Evolutionary conservation across 2,329 filamentous ascomycete species (phyloP).

Genomic region (Colletotrichum sp.): DNA sequence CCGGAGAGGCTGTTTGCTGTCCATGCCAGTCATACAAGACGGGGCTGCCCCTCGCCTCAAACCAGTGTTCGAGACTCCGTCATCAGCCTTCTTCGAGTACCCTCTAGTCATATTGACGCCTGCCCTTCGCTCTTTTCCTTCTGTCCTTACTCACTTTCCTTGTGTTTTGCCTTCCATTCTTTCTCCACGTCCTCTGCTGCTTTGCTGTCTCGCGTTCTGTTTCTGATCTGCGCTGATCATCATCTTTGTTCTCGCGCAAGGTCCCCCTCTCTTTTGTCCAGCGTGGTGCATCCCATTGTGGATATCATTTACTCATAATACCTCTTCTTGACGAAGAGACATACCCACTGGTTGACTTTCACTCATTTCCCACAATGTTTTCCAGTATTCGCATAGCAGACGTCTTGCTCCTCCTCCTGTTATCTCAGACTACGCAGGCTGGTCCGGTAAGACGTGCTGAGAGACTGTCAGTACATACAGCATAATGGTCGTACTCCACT

Average conservation of each 20-base stretch:
- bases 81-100: neutral
- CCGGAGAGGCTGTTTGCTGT: neutral
- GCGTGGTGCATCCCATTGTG: neutral
- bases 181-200: neutral
- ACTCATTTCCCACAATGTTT: neutral
- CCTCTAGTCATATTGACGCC: slow-evolving; percentile 16
- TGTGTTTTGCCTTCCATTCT: neutral
- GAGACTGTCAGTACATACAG: slow-evolving; percentile 1
- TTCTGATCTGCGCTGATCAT: neutral
- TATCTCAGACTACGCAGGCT: slow-evolving; percentile 22
- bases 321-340: neutral
- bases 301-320: neutral
- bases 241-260: neutral
- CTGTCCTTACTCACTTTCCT: slow-evolving; percentile 3
- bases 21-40: slow-evolving; percentile 17
- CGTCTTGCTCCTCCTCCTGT: slow-evolving; percentile 13
- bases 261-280: neutral
- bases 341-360: neutral
- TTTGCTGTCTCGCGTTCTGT: slow-evolving; percentile 5
- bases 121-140: slow-evolving; percentile 2
- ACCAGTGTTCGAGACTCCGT: slow-evolving; percentile 13
- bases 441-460: slow-evolving; percentile 21
- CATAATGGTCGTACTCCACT: neutral
- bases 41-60: slow-evolving; percentile 3
- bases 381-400: slow-evolving; percentile 6